Evolutionary conservation across 2,329 filamentous ascomycete genomes (phyloP).

Genomic region (Capronia coronata): DNA sequence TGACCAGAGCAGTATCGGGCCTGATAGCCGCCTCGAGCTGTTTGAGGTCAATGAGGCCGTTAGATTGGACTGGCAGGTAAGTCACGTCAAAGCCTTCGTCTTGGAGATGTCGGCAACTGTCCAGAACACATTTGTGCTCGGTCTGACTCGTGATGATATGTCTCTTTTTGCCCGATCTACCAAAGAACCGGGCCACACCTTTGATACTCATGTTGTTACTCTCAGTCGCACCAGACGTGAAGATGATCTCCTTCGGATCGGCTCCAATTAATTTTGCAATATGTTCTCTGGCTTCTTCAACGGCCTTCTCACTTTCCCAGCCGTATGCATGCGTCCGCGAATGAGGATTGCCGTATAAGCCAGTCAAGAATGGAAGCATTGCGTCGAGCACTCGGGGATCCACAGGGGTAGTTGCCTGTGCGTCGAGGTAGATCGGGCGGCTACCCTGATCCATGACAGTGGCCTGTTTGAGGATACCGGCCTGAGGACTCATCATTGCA

Average conservation of each 20-base stretch:
- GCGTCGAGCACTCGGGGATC: conserved; percentile 92
- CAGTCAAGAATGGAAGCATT: conserved; percentile 92
- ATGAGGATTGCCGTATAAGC: conserved; percentile 93
- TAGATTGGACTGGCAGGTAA: conserved; percentile 84
- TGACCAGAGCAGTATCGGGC: conserved; percentile 85
- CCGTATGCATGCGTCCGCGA: conserved; percentile 96
- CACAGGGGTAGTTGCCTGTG: conserved; percentile 93
- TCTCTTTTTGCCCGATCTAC: conserved; percentile 88
- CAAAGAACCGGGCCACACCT: conserved; percentile 92
- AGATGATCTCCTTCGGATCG: conserved; percentile 96
- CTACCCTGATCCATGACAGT: conserved; percentile 89
- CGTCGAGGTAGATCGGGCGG: conserved; percentile 93
- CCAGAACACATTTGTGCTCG: conserved; percentile 97
- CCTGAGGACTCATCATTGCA: conserved; percentile 72
- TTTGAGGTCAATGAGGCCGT: conserved; percentile 77
- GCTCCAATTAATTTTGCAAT: conserved; percentile 84
- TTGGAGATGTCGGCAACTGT: conserved; percentile 93
- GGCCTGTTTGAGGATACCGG: conserved; percentile 79
- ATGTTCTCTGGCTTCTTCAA: conserved; percentile 77
- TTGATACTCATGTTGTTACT: conserved; percentile 99
- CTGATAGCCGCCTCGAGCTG: conserved; percentile 82
- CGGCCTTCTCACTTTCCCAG: conserved; percentile 94
- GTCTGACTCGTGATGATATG: conserved; percentile 97
- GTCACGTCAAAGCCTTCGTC: conserved; percentile 95
- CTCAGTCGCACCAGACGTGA: conserved; percentile 95